Conservation (phyloP, 495 filamentous ascomycete genomes). For the Choiromyces venosus region DNA sequence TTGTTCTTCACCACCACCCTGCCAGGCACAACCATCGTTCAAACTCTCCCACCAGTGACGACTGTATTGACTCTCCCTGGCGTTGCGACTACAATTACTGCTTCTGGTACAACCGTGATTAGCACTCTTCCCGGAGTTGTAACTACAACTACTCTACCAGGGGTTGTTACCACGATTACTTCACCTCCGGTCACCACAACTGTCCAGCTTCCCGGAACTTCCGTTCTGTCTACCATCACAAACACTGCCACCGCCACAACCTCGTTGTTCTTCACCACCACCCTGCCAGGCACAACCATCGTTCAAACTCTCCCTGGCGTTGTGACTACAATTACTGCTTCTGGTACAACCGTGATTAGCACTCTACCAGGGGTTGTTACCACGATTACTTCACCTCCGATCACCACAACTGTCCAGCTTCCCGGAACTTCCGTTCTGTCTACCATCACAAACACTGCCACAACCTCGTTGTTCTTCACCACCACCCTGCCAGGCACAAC, state of each 20-base stretch:
- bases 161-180: conserved; percentile 10
- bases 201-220: conserved; percentile 21
- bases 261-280: conserved; percentile 31
- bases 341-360: conserved; percentile 20
- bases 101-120: conserved; percentile 2
- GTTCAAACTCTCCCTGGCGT: conserved; percentile 30
- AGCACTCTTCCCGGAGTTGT: background rate
- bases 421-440: conserved; percentile 28
- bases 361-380: conserved; percentile 29
- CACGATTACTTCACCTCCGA: conserved; percentile 31
- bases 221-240: conserved; percentile 9
- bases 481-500: conserved; percentile 33
- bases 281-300: conserved; percentile 34
- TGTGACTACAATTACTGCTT: conserved; percentile 32
- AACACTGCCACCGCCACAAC: conserved; percentile 16
- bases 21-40: conserved; percentile 28
- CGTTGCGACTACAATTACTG: conserved; percentile 30
- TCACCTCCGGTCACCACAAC: conserved; percentile 30
- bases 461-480: conserved; percentile 25
- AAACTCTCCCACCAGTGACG: conserved; percentile 27
- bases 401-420: conserved; percentile 26
- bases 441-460: conserved; percentile 7
- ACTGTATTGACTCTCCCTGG: conserved; percentile 23
- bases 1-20: conserved; percentile 32
- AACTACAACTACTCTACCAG: background rate